Conservation (phyloP, 495 filamentous ascomycete genomes). For the Penicillium lividum region DNA sequence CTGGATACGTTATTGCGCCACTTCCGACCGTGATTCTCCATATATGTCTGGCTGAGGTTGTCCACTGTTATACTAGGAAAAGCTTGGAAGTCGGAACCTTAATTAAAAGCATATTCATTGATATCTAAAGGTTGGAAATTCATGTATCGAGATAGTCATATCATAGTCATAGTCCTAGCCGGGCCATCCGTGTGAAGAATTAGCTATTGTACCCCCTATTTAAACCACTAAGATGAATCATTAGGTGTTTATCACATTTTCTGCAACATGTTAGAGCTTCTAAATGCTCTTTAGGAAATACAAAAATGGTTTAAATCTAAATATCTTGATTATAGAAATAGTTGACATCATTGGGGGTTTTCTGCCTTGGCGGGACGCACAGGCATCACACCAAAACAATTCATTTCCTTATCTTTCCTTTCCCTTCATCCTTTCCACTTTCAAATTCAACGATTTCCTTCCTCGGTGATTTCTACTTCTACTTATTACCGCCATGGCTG, state of each 20-base stretch:
- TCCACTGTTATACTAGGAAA: too few species aligned
- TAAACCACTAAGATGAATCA: background rate
- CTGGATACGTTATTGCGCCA: background rate
- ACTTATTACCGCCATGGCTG: slow-evolving; percentile 26
- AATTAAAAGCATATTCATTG: too few species aligned
- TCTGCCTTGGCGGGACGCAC: slow-evolving; percentile 24
- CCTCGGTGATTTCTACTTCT: slow-evolving; percentile 3
- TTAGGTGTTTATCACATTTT: background rate
- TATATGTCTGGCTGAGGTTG: background rate
- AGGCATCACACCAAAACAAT: slow-evolving; percentile 28
- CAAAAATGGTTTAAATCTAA: background rate
- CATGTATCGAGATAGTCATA: background rate
- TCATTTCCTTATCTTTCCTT: slow-evolving; percentile 21
- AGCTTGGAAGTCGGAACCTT: too few species aligned
- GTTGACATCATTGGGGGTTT: slow-evolving; percentile 20
- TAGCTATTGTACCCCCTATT: background rate
- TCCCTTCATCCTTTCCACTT: slow-evolving; percentile 15
- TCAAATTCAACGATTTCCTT: slow-evolving; percentile 13
- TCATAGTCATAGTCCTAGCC: background rate
- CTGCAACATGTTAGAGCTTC: background rate
- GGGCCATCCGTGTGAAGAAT: background rate
- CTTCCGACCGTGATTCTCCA: background rate
- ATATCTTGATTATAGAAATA: background rate
- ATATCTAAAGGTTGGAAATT: too few species aligned
- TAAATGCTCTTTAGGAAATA: background rate